phyloP scores from a whole-genome alignment of 495 filamentous ascomycete genomes.

The Arthonia radiata region DNA sequence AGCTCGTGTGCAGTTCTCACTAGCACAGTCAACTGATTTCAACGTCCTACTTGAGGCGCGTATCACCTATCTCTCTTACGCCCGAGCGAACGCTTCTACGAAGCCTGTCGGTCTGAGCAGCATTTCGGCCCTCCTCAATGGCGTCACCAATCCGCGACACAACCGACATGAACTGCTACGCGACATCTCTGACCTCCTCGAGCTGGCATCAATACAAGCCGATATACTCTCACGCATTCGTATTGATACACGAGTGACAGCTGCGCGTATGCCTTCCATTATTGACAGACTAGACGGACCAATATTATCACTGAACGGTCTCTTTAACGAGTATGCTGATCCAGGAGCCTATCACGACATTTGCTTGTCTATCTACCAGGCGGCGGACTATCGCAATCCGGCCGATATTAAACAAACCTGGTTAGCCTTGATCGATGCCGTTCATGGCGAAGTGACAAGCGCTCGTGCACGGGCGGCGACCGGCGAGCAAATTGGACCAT shows the following conservation, averaged over 20 bases:
- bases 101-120: constrained; percentile 37
- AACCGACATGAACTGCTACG: constrained; percentile 54
- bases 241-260: constrained; percentile 38
- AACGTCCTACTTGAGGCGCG: constrained; percentile 45
- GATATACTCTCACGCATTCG: constrained; percentile 63
- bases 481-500: too few relatives aligned
- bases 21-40: constrained; percentile 67
- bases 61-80: constrained; percentile 70
- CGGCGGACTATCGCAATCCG: constrained; percentile 65
- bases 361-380: constrained; percentile 69
- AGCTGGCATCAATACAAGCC: constrained; percentile 85
- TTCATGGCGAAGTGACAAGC: constrained; percentile 44
- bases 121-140: too few relatives aligned
- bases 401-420: constrained; percentile 63
- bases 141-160: too few relatives aligned
- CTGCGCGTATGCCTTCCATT: constrained; percentile 33
- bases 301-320: constrained; percentile 43
- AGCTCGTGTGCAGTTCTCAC: constrained; percentile 56
- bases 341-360: constrained; percentile 77
- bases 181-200: constrained; percentile 62
- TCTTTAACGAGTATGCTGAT: constrained; percentile 79
- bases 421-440: constrained; percentile 50
- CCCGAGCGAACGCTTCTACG: constrained; percentile 66
- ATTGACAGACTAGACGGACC: constrained; percentile 42
- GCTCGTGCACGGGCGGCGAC: too few relatives aligned